phyloP scores from a whole-genome alignment of 768 basidiomycete species.

The Pulveroboletus sp. region DNA sequence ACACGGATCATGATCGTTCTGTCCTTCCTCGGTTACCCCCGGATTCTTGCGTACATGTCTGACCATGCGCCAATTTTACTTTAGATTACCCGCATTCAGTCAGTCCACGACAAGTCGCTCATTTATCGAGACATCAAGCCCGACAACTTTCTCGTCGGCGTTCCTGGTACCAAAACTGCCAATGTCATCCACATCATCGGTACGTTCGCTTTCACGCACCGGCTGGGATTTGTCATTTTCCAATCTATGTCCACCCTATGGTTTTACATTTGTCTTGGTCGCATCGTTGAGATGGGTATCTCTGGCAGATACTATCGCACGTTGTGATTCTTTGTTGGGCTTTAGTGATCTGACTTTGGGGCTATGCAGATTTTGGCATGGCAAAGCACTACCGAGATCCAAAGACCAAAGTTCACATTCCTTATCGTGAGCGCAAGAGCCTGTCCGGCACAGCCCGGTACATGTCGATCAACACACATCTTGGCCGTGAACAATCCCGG shows the following conservation, averaged over 20 bases:
- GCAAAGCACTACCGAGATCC: slow-evolving; percentile 99
- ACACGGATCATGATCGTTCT: neutral
- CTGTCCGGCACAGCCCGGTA: slow-evolving; percentile 95
- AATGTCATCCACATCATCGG: slow-evolving; percentile 86
- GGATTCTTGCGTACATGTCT: neutral
- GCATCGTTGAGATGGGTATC: neutral
- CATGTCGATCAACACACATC: slow-evolving; percentile 99
- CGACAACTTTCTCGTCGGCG: slow-evolving; percentile 97
- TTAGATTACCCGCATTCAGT: slow-evolving; percentile 93
- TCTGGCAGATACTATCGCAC: neutral
- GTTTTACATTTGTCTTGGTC: slow-evolving; percentile 1
- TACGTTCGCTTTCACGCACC: slow-evolving; percentile 34
- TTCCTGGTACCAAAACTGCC: slow-evolving; percentile 84
- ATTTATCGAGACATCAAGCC: slow-evolving; percentile 99
- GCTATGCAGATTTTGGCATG: slow-evolving; percentile 87
- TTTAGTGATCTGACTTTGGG: slow-evolving; percentile 6
- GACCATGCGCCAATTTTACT: slow-evolving; percentile 6
- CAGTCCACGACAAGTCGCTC: slow-evolving; percentile 96
- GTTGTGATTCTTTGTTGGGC: neutral
- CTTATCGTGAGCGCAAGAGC: slow-evolving; percentile 98
- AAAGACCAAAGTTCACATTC: slow-evolving; percentile 95
- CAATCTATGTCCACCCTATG: neutral
- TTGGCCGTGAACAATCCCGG: slow-evolving; percentile 91
- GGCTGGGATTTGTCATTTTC: slow-evolving; percentile 6
- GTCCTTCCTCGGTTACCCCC: slow-evolving; percentile 6